phyloP scores from a whole-genome alignment of 1,284 basidiomycete species.

The Xerocomus nothofagi region DNA sequence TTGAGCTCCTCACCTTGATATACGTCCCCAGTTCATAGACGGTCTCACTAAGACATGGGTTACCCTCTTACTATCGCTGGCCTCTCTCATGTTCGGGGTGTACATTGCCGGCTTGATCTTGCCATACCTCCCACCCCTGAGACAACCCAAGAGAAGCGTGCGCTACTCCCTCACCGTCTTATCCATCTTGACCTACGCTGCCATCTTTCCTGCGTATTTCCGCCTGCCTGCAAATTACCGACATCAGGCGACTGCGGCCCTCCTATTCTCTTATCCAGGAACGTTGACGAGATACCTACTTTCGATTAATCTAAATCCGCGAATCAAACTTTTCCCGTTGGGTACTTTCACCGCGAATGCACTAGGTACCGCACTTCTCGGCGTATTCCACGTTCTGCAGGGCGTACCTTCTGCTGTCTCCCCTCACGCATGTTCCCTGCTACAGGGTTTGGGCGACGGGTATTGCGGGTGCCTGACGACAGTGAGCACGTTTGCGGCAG shows the following conservation, averaged over 20 bases:
- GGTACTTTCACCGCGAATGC: constrained; percentile 90
- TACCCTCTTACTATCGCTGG: constrained; percentile 73
- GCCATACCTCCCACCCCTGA: constrained; percentile 42
- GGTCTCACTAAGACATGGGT: constrained; percentile 82
- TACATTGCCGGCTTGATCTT: constrained; percentile 48
- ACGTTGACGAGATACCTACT: constrained; percentile 84
- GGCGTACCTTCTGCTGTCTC: constrained; percentile 49
- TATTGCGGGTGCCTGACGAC: constrained; percentile 97
- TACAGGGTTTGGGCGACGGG: constrained; percentile 85
- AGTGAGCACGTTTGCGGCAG: constrained; percentile 90
- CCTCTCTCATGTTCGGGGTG: constrained; percentile 60
- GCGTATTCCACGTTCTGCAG: constrained; percentile 71
- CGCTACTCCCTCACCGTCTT: constrained; percentile 49
- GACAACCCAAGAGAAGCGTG: constrained; percentile 40
- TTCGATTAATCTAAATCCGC: constrained; percentile 71
- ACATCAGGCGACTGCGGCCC: constrained; percentile 80
- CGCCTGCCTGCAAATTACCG: constrained; percentile 70
- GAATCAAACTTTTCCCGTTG: constrained; percentile 66
- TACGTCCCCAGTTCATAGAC: constrained; percentile 69
- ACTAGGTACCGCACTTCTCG: constrained; percentile 77
- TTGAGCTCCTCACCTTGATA: background rate
- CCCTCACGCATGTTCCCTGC: constrained; percentile 60
- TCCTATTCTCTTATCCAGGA: constrained; percentile 90
- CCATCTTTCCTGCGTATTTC: constrained; percentile 78
- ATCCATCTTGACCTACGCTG: constrained; percentile 59